A percentile compares a stretch with the other conserved stretches of the same genome.
phyloP scores from a whole-genome alignment of 257 asterid species.

The Solanum virginianum region DNA sequence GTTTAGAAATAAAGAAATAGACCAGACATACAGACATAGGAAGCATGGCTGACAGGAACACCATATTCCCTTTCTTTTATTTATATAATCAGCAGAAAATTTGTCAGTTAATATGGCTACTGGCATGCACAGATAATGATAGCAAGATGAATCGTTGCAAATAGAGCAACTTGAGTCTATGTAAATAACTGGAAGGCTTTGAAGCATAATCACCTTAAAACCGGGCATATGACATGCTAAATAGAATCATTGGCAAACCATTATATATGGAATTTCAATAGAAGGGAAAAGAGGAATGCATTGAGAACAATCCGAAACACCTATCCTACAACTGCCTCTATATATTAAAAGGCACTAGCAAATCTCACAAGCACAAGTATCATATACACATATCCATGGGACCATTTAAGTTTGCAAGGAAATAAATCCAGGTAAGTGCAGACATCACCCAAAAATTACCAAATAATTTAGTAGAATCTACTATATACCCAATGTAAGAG shows the following conservation, averaged over 20 bases:
- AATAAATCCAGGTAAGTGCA: neutral
- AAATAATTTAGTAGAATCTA: neutral
- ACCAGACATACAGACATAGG: neutral
- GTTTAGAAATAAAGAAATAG: neutral
- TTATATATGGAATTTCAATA: neutral
- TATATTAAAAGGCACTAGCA: neutral
- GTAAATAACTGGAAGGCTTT: neutral
- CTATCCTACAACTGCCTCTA: neutral
- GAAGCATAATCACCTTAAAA: neutral
- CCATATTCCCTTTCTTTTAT: neutral
- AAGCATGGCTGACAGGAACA: neutral
- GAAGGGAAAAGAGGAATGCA: neutral
- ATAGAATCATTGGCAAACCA: neutral
- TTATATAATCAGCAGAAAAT: neutral
- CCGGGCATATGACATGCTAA: neutral
- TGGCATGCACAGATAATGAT: neutral
- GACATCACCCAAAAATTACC: neutral
- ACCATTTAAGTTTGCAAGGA: neutral
- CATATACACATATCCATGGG: neutral
- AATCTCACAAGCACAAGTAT: neutral
- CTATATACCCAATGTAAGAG: slow-evolving; percentile 67
- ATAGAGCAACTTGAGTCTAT: neutral
- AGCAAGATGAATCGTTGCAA: neutral
- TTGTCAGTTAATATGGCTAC: neutral
- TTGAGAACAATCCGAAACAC: neutral